Evolutionary conservation across 345 rosid genomes (phyloP).

Genomic region (Adansonia digitata): DNA sequence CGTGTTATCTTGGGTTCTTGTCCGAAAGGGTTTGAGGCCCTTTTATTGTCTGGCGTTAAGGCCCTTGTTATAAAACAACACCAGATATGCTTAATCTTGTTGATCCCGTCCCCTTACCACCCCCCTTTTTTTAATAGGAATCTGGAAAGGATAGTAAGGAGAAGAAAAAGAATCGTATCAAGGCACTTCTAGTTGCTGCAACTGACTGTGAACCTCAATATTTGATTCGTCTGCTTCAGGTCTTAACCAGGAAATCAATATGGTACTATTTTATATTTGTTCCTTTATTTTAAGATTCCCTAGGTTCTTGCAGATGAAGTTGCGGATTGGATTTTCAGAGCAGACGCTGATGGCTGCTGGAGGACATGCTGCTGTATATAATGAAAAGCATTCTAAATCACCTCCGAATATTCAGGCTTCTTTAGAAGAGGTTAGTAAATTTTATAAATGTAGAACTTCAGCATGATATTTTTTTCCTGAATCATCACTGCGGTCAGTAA

Average conservation of each 20-base stretch:
- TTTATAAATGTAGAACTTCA: not conserved
- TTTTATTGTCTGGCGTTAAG: too few species aligned
- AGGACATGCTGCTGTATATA: slow-evolving; percentile 84
- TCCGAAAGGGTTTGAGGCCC: too few species aligned
- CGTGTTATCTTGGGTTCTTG: too few species aligned
- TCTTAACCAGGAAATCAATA: slow-evolving; percentile 21
- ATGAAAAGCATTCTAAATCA: slow-evolving; percentile 65
- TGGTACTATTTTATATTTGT: not conserved
- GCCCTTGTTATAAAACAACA: too few species aligned
- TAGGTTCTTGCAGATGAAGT: slow-evolving; percentile 47
- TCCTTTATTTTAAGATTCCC: slow-evolving; percentile 8
- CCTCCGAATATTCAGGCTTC: slow-evolving; percentile 62
- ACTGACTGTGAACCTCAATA: slow-evolving; percentile 93
- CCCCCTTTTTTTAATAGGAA: slow-evolving; percentile 43
- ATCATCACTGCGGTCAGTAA: not conserved
- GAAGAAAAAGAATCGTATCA: slow-evolving; percentile 87
- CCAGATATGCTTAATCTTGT: too few species aligned
- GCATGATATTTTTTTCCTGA: not conserved
- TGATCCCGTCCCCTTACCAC: too few species aligned
- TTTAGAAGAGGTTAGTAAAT: slow-evolving; percentile 70
- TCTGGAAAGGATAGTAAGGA: slow-evolving; percentile 94
- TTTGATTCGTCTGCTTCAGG: slow-evolving; percentile 95
- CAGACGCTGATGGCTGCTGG: slow-evolving; percentile 87
- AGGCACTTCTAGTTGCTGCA: slow-evolving; percentile 91
- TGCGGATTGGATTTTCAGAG: slow-evolving; percentile 77